Evolutionary conservation across 2,329 filamentous ascomycete genomes (phyloP).

Genomic region (Botrytis hyacinthi): DNA sequence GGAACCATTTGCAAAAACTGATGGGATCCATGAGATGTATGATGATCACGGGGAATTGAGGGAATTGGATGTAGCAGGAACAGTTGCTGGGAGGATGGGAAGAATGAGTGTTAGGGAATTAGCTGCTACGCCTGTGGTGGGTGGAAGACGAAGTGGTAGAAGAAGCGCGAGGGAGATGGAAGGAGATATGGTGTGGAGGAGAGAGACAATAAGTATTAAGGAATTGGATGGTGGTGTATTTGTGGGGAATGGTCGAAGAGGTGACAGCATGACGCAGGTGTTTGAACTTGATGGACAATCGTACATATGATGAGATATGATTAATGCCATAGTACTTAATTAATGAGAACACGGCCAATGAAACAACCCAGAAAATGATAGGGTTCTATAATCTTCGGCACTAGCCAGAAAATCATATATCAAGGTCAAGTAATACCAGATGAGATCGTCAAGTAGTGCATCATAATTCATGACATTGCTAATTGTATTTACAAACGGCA

Average conservation of each 20-base stretch:
- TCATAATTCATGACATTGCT: conserved; percentile 10
- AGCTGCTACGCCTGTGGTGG: not conserved
- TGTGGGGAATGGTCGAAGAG: not conserved
- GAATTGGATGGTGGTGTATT: not conserved
- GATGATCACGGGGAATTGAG: not conserved
- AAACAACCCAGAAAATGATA: not conserved
- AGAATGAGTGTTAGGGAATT: not conserved
- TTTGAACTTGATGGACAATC: not conserved
- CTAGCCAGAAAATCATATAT: not conserved
- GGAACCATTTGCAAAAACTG: not conserved
- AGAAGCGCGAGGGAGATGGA: not conserved
- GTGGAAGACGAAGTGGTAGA: not conserved
- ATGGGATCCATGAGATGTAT: not conserved
- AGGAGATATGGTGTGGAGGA: not conserved
- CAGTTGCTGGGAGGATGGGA: not conserved
- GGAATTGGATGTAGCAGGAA: not conserved
- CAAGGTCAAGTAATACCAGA: not conserved
- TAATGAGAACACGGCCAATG: not conserved
- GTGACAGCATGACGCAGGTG: not conserved
- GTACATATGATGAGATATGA: not conserved
- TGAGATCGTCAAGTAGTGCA: not conserved
- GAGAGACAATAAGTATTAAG: not conserved
- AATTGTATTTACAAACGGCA: conserved; percentile 2
- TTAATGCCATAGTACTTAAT: not conserved
- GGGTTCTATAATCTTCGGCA: not conserved